These are phyloP conservation scores for Phytophthora melonis DNA, from an alignment of 352 stramenopile species.

Conservation along the genomic window DNA sequence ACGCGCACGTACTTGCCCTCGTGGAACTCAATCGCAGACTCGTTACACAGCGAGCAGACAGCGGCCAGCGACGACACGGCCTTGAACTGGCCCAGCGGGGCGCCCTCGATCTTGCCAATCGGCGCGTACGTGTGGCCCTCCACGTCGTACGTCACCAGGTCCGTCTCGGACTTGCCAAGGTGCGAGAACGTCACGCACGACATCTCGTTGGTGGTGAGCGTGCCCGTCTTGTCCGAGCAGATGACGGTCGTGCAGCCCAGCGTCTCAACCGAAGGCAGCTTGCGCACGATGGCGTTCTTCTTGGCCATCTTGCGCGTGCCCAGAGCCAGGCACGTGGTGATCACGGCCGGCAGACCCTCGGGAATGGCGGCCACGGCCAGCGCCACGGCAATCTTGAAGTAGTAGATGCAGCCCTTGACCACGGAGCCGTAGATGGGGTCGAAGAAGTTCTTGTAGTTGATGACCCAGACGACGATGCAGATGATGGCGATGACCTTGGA, in stretches of 20 bases:
- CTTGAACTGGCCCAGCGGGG: conserved; percentile 68
- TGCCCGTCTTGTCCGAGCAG: conserved; percentile 95
- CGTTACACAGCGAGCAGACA: conserved; percentile 97
- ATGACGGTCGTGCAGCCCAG: conserved; percentile 97
- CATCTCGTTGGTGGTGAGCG: conserved; percentile 99
- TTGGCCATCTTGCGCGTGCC: conserved; percentile 97
- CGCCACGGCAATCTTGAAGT: conserved; percentile 99
- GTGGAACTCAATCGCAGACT: conserved; percentile 92
- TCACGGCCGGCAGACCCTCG: conserved; percentile 98
- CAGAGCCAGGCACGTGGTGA: conserved; percentile 97
- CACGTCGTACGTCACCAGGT: conserved; percentile 92
- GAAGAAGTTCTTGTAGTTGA: conserved; percentile 98
- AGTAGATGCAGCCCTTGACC: conserved; percentile 98
- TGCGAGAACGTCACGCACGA: conserved; percentile 86
- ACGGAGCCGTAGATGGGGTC: conserved; percentile 87
- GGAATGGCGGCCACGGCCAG: conserved; percentile 99
- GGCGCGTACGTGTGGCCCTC: conserved; percentile 95
- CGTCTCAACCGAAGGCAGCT: conserved; percentile 98
- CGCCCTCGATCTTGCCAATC: conserved; percentile 73
- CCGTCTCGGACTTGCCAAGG: conserved; percentile 65
- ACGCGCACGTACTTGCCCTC: conserved; percentile 92
- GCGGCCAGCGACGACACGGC: conserved; percentile 86
- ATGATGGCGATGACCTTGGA: conserved; percentile 98
- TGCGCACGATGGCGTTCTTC: conserved; percentile 98
- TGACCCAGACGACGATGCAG: conserved; percentile 97